Base-by-base conservation (phyloP, 345 rosid species). In the Balakata baccata region DNA sequence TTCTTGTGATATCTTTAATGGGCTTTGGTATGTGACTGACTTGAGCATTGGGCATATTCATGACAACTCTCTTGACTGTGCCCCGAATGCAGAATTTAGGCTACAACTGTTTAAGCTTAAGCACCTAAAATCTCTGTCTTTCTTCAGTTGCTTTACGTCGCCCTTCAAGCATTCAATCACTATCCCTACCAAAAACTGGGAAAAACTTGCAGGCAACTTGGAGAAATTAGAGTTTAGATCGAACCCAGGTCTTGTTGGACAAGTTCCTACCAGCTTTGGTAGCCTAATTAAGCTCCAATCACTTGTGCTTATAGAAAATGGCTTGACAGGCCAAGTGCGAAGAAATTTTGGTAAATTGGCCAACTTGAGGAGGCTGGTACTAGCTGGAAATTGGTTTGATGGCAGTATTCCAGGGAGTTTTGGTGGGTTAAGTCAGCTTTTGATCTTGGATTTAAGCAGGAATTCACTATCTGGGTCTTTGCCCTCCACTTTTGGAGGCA, bases 391-490 rank as follows among this genome's bases (percentile, higher is more conserved):
- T 76, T 65, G 67, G 82, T 84, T 91, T 67, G 78, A 53, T 20
- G 93, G 99, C 39, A 73, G 74, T 53, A 82, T 92, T 58, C 98
- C 96, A 0, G 88, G 81, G 67, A 81, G 76, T 37, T 80, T 79
- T 45, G 87, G 94, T 2, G 66, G 76, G 63, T 84, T 89, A 54
- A 63, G 65, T 45, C 79, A 88, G 73, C 84, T 94, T 49, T 64
- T 94, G 66, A 89, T 94, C 72, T 69, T 94, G 74, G 98, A 94
- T 79, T 79, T 92, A 59, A 92, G 98, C 72, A 81, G 90, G 75
- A 92, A 94, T 64, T 70, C 76, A 68, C 81, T 94, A 17, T 92
- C 94, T 0, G 98, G 96, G 50, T 64, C 81, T 10, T 74, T 92
- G 77, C 93, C 98, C 20, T 65, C 25, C 58, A 77, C 86, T 74